These are phyloP conservation scores for Zopfochytrium polystomum DNA, from an alignment of 371 early-diverging fungal genomes.

Conservation along the genomic window DNA sequence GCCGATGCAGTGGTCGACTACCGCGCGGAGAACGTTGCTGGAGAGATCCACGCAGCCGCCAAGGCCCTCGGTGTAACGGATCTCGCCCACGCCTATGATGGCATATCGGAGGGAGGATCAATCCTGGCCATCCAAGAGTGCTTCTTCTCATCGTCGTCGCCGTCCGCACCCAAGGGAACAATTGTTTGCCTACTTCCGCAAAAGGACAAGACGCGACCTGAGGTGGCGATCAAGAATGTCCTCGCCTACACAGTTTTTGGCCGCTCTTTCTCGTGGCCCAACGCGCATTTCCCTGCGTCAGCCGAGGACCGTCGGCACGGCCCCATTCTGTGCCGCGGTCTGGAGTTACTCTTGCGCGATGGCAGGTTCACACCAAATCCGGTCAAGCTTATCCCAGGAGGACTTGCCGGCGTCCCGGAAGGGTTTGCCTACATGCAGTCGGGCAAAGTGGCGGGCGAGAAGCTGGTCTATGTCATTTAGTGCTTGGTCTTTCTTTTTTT, in stretches of 20 bases:
- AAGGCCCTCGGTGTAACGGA: conserved; percentile 3
- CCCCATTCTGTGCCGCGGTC: not conserved
- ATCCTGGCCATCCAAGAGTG: not conserved
- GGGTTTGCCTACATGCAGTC: conserved; percentile 4
- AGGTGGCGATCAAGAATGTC: not conserved
- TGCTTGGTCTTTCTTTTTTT: no score
- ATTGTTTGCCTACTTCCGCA: not conserved
- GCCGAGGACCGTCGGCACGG: not conserved
- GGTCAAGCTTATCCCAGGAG: conserved; percentile 17
- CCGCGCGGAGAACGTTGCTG: conserved; percentile 23
- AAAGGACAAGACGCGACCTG: not conserved
- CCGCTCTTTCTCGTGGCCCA: not conserved
- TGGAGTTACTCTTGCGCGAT: conserved; percentile 1
- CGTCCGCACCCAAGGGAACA: not conserved
- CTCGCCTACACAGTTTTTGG: not conserved
- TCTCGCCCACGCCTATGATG: conserved; percentile 13
- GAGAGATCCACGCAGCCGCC: conserved; percentile 7
- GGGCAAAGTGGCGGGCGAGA: conserved; percentile 15
- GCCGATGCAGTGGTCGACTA: conserved; percentile 50
- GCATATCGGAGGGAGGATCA: conserved; percentile 14
- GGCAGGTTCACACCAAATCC: conserved; percentile 15
- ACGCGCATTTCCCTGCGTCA: not conserved
- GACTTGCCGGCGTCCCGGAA: conserved; percentile 15
- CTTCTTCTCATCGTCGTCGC: not conserved
- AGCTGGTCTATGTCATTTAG: conserved; percentile 12